Evolutionary conservation across 2,329 filamentous ascomycete genomes (phyloP).

Genomic region (Hypoxylon sp.): DNA sequence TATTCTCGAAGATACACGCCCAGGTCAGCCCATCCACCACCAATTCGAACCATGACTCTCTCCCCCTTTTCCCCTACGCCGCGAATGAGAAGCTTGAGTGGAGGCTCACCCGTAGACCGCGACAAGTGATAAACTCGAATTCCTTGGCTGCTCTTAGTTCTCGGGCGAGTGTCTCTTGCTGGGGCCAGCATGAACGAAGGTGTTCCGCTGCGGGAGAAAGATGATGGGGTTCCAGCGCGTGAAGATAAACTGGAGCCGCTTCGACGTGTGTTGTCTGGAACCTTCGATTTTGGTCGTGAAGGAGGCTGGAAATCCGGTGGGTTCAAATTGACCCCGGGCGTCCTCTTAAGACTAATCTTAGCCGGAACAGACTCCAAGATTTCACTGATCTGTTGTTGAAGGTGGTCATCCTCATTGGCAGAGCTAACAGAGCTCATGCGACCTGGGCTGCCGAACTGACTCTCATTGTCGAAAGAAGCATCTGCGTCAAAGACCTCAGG

Average conservation of each 20-base stretch:
- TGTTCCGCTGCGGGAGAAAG: slow-evolving; percentile 62
- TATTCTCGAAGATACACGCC: slow-evolving; percentile 96
- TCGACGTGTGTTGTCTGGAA: slow-evolving; percentile 56
- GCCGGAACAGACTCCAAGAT: slow-evolving; percentile 81
- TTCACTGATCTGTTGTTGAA: slow-evolving; percentile 82
- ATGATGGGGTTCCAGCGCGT: slow-evolving; percentile 44
- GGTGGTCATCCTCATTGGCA: slow-evolving; percentile 66
- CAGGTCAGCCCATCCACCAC: slow-evolving; percentile 97
- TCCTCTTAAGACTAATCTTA: slow-evolving; percentile 75
- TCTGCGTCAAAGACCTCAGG: slow-evolving; percentile 60
- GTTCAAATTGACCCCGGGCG: slow-evolving; percentile 62
- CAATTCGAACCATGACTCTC: slow-evolving; percentile 96
- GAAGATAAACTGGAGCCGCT: slow-evolving; percentile 59
- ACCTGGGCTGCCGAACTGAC: slow-evolving; percentile 47
- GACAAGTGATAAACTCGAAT: slow-evolving; percentile 94
- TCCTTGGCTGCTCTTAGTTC: slow-evolving; percentile 66
- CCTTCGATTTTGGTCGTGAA: slow-evolving; percentile 53
- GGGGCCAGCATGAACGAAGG: slow-evolving; percentile 74
- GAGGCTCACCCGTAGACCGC: slow-evolving; percentile 81
- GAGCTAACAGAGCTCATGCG: slow-evolving; percentile 50
- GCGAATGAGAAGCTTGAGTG: slow-evolving; percentile 93
- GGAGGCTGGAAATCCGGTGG: slow-evolving; percentile 65
- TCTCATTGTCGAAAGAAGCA: slow-evolving; percentile 49
- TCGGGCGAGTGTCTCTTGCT: slow-evolving; percentile 57
- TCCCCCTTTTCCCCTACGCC: slow-evolving; percentile 90